Conservation (phyloP, 768 basidiomycete genomes). For the Leucocoprinus birnbaumii region DNA sequence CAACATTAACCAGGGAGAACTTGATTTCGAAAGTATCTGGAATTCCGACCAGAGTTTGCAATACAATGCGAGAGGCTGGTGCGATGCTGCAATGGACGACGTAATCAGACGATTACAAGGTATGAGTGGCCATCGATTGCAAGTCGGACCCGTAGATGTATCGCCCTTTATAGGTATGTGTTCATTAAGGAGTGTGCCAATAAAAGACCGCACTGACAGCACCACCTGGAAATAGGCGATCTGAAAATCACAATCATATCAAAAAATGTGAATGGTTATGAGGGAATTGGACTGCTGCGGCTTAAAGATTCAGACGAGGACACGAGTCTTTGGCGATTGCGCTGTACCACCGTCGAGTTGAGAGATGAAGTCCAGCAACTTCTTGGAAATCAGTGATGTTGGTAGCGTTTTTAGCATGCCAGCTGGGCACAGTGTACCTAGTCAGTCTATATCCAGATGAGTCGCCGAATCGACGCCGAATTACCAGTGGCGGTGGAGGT, state of each 20-base stretch:
- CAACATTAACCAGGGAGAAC: constrained; percentile 13
- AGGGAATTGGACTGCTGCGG: constrained; percentile 41
- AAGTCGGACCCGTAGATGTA: constrained; percentile 50
- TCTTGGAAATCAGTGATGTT: constrained; percentile 19
- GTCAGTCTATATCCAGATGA: background rate
- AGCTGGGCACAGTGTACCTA: too few relatives aligned
- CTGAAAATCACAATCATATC: constrained; percentile 53
- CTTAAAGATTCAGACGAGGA: constrained; percentile 65
- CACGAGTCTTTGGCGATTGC: constrained; percentile 70
- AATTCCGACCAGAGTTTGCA: constrained; percentile 37
- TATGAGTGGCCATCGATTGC: constrained; percentile 36
- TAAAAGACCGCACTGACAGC: constrained; percentile 9
- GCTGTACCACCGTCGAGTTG: constrained; percentile 45
- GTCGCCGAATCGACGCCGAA: background rate
- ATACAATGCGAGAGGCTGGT: constrained; percentile 66
- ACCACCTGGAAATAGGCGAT: constrained; percentile 44
- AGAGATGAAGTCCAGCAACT: constrained; percentile 41
- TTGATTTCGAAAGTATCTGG: constrained; percentile 62
- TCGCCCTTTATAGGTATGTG: constrained; percentile 59
- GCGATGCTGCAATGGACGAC: constrained; percentile 49
- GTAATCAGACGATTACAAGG: constrained; percentile 54
- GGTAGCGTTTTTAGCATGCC: background rate
- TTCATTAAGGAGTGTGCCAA: background rate
- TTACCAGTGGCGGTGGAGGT: background rate
- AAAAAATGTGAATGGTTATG: constrained; percentile 14